phyloP scores from a whole-genome alignment of 176 grass and related monocot genomes.

The Musa beccarii region DNA sequence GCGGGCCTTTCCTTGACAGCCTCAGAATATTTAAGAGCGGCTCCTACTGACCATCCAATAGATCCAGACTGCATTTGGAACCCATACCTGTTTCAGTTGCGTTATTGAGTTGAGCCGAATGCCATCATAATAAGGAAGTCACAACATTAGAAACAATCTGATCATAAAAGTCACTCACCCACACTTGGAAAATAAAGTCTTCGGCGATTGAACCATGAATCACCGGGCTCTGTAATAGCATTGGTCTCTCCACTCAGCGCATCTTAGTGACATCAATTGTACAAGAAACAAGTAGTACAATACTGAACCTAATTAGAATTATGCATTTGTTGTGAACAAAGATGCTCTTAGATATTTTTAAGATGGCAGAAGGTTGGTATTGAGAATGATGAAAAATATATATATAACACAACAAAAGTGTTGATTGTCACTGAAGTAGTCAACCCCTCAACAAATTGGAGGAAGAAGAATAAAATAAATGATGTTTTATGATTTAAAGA shows the following conservation, averaged over 20 bases:
- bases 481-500: too few species aligned
- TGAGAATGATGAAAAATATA: too few species aligned
- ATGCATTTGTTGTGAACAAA: too few species aligned
- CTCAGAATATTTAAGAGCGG: conserved; percentile 12
- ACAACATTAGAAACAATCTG: background rate
- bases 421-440: too few species aligned
- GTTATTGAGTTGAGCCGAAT: background rate
- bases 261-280: background rate
- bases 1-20: background rate
- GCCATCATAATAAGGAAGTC: background rate
- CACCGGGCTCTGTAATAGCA: conserved; percentile 8
- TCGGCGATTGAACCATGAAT: conserved; percentile 21
- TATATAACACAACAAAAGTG: too few species aligned
- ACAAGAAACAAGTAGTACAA: too few species aligned
- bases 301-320: too few species aligned
- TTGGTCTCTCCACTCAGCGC: conserved; percentile 11
- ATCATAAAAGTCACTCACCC: background rate
- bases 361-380: too few species aligned
- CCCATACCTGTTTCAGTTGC: background rate
- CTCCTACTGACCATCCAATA: conserved; percentile 19
- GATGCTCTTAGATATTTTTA: too few species aligned
- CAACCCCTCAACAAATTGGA: too few species aligned
- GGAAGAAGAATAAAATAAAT: too few species aligned
- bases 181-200: conserved; percentile 9
- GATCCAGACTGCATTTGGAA: conserved; percentile 22